Evolutionary conservation across 2,329 filamentous ascomycete species (phyloP), one percentile per base, ranked within the genome.

Genomic region (Cladorrhinum sp.): DNA sequence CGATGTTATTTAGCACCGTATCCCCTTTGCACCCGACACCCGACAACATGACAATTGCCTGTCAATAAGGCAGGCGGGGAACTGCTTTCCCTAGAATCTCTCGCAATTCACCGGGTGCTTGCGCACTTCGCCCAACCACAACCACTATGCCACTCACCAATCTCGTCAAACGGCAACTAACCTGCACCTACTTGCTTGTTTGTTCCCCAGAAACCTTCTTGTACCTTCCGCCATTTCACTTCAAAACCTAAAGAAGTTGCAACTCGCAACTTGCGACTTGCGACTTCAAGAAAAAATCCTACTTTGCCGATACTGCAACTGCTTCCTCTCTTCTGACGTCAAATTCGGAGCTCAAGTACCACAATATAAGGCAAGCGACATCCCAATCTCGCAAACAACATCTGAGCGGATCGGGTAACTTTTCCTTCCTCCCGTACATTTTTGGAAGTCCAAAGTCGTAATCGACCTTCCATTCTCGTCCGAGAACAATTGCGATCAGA

Each of bases 331-430:
- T 56, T 10, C 57, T 61, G 62, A 62, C 56, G 50, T 63, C 59
- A 62, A 65, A 59, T 52, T n/a, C 54, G n/a, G n/a, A 58, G 27
- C 32, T 57, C 45, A 27, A 57, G 59, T 64, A 49, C 57, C 58
- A 64, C 64, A 53, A 57, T 61, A 65, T 53, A 58, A 58, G 58
- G 57, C 51, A 63, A 58, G 59, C 61, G 48, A 41, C 63, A 52
- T 53, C 50, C 56, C 56, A 53, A 41, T 7, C 22, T n/a, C 24
- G 62, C 54, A 62, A 64, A 61, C 52, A 62, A 41, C 18, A 32
- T 49, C 45, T 13, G 25, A 23, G 22, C 32, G 38, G 50, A 27
- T 24, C 9, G 49, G 13, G 32, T 12, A 18, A 22, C 41, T 18
- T 45, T n/a, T 13, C 3, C 16, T 45, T 18, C 41, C 41, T 53